A percentile compares a stretch with the other conserved stretches of the same genome.
Evolutionary conservation across 495 filamentous ascomycete species (phyloP).

Genomic region (Neurospora sp.): DNA sequence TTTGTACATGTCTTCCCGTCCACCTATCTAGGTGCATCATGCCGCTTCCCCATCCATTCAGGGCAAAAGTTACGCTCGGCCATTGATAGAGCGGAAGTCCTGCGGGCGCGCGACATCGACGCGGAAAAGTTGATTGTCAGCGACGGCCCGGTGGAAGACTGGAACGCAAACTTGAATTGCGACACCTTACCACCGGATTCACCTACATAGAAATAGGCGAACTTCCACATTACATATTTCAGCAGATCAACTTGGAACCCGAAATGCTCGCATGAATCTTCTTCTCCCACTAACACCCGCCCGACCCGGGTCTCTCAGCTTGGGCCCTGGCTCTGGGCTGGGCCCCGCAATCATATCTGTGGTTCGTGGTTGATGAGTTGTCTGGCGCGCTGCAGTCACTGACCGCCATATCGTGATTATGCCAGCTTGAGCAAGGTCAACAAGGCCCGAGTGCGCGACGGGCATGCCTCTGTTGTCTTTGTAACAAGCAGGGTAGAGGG

Average conservation of each 20-base stretch:
- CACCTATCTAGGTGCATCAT: neutral
- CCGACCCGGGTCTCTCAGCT: neutral
- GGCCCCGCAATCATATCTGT: neutral
- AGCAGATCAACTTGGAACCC: neutral
- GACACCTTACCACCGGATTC: neutral
- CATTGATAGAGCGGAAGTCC: neutral
- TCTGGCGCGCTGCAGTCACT: constrained; percentile 5
- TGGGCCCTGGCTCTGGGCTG: neutral
- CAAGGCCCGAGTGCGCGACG: neutral
- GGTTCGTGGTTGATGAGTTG: neutral
- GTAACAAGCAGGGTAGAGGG: neutral
- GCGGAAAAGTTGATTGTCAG: neutral
- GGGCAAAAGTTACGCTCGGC: neutral
- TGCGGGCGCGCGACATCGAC: neutral
- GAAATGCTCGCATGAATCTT: neutral
- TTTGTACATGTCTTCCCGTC: neutral
- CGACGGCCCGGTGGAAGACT: neutral
- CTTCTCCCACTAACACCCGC: neutral
- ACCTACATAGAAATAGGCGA: neutral
- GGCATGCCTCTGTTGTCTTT: neutral
- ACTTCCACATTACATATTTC: neutral
- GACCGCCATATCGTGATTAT: constrained; percentile 13
- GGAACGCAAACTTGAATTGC: neutral
- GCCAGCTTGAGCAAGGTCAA: neutral
- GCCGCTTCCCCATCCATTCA: neutral